These are phyloP conservation scores for Zizania palustris DNA, from an alignment of 202 grass and related monocot species.

Conservation along the genomic window DNA sequence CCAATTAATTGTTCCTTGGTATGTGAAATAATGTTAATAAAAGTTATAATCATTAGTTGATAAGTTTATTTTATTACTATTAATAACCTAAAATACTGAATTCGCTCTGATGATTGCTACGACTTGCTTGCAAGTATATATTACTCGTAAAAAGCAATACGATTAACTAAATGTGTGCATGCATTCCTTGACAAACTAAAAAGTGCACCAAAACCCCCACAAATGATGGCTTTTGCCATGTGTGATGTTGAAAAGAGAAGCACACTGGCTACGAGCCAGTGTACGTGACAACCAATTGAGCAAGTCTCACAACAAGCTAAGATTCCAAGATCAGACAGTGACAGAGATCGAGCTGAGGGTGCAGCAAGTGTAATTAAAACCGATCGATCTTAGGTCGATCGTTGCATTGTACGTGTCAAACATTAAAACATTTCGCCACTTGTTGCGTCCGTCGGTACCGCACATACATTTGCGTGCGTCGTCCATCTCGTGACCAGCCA, in stretches of 20 bases:
- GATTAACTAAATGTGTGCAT: neutral
- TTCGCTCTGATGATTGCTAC: too few relatives aligned
- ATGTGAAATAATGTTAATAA: too few relatives aligned
- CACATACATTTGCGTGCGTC: neutral
- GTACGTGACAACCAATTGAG: constrained; percentile 7
- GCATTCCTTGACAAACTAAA: neutral
- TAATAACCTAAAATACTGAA: too few relatives aligned
- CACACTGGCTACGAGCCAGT: too few relatives aligned
- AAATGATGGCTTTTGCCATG: neutral
- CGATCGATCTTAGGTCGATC: constrained; percentile 39
- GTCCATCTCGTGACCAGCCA: neutral
- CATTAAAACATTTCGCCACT: constrained; percentile 37
- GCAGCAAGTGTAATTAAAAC: neutral
- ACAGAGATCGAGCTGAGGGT: constrained; percentile 25
- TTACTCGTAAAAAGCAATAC: neutral
- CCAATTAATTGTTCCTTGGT: too few relatives aligned
- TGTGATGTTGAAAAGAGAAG: neutral
- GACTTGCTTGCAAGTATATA: too few relatives aligned
- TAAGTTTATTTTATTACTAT: too few relatives aligned
- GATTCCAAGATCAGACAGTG: constrained; percentile 23
- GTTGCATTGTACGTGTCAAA: constrained; percentile 50
- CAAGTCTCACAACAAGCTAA: constrained; percentile 10
- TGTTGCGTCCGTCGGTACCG: constrained; percentile 10
- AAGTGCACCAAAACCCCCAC: neutral
- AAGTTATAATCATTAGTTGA: too few relatives aligned